phyloP scores from a whole-genome alignment of 495 filamentous ascomycete genomes.

The Neurospora sp. region DNA sequence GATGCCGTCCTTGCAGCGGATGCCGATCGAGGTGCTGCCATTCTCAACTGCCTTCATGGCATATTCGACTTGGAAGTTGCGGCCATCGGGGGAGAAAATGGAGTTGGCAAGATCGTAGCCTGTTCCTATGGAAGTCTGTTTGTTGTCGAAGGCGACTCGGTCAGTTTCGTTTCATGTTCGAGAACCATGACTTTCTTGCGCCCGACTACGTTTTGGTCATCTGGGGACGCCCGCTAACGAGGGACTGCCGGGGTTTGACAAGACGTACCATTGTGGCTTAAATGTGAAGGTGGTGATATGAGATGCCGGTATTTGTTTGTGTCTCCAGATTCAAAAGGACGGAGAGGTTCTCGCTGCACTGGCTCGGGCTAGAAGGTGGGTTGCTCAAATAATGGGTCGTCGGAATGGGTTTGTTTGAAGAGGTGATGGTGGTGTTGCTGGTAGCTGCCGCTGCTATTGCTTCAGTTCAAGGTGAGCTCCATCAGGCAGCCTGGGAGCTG shows the following conservation, averaged over 20 bases:
- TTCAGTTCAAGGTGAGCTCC: not conserved
- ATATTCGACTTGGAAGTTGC: constrained; percentile 99
- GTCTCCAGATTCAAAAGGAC: not conserved
- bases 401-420: constrained; percentile 1
- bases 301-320: not conserved
- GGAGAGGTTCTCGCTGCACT: not conserved
- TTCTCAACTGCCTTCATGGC: constrained; percentile 98
- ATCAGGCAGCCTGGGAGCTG: constrained; percentile 6
- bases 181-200: not conserved
- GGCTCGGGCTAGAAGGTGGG: not conserved
- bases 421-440: constrained; percentile 2
- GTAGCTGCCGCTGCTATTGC: not conserved
- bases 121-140: constrained; percentile 95
- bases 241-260: not conserved
- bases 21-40: constrained; percentile 91
- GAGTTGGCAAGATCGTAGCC: constrained; percentile 99
- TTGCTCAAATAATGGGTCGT: not conserved
- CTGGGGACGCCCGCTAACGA: not conserved
- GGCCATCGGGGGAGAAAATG: constrained; percentile 96
- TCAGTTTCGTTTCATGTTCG: constrained; percentile 1
- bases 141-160: not conserved
- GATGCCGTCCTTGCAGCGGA: constrained; percentile 94
- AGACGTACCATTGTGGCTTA: constrained; percentile 13
- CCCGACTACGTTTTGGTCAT: not conserved
- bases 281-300: not conserved